Base-by-base conservation (phyloP, 2,329 filamentous ascomycete species). In the Cytospora piceicola region DNA sequence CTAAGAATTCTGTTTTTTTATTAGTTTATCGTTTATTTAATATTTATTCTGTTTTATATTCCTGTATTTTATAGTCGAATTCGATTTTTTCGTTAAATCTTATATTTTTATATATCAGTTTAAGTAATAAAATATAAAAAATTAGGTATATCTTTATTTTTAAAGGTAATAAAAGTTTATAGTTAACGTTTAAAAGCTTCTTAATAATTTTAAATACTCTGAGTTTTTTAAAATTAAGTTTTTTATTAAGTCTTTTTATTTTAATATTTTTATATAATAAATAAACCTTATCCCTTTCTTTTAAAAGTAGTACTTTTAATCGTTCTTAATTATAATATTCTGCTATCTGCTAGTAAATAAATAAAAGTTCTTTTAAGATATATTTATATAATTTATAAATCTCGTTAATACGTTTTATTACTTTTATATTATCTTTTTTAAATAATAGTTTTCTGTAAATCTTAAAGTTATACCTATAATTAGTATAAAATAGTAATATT, bases 391-490 rank as follows among this genome's bases (percentile, higher is more conserved):
- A n/a, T 46, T 7, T n/a, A 46, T n/a, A 46, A 27, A 36, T 57
- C 12, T 57, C 30, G 20, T 42, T 42, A 46, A 42, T 58, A 46
- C 24, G 42, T 29, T 42, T 42, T 58, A 58, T 22, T 27, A 58
- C 7, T 42, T 42, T 9, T 58, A 42, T 24, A 39, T 39, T 39
- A 4, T 5, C 17, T 42, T n/a, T 42, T n/a, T 6, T 6, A 2
- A 42, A 39, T n/a, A n/a, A n/a, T 24, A 42, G 34, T 57, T 42
- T 8, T 49, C 12, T 9, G 24, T 49, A 49, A 24, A 49, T 24
- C 8, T 49, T 9, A 9, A n/a, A 9, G n/a, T 49, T 49, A 49
- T 49, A 49, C 20, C 12, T 49, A 24, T 22, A 49, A 11, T 22
- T 49, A 9, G 22, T 24, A 24, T 49, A 49, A 9, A 49, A 22